phyloP scores from a whole-genome alignment of 495 filamentous ascomycete species.

The Pyrenula aspistea region DNA sequence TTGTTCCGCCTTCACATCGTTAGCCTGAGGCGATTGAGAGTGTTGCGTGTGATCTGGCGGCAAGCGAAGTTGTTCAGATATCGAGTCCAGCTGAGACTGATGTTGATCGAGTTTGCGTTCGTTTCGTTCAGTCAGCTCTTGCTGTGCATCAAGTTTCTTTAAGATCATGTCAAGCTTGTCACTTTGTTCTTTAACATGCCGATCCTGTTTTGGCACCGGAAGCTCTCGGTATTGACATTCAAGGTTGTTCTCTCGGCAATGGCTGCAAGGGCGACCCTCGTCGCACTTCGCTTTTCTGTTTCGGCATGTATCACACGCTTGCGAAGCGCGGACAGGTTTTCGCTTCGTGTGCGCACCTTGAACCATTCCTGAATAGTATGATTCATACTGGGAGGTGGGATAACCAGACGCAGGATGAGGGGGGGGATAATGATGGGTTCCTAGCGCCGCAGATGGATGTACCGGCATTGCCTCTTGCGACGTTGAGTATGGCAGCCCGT shows the following conservation, averaged over 20 bases:
- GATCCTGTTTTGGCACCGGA: constrained; percentile 43
- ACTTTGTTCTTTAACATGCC: not conserved
- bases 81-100: not conserved
- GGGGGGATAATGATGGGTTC: not conserved
- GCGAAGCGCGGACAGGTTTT: not conserved
- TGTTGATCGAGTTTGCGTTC: not conserved
- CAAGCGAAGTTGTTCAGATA: not conserved
- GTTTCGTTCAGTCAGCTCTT: constrained; percentile 9
- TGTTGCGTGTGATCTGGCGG: not conserved
- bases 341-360: not conserved
- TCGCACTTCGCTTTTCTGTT: constrained; percentile 53
- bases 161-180: constrained; percentile 3
- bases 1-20: not conserved
- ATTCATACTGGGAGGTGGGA: not conserved
- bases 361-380: not conserved
- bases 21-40: not conserved
- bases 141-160: not conserved
- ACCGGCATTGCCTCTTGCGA: not conserved
- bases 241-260: constrained; percentile 44
- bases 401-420: not conserved
- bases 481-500: not conserved
- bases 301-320: constrained; percentile 53
- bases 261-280: constrained; percentile 47
- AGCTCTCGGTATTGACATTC: constrained; percentile 48
- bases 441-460: not conserved